A percentile compares a stretch with the other conserved stretches of the same genome.
Evolutionary conservation across 202 grass and related monocot genomes (phyloP).

Genomic region (Dendrocalamus latiflorus): DNA sequence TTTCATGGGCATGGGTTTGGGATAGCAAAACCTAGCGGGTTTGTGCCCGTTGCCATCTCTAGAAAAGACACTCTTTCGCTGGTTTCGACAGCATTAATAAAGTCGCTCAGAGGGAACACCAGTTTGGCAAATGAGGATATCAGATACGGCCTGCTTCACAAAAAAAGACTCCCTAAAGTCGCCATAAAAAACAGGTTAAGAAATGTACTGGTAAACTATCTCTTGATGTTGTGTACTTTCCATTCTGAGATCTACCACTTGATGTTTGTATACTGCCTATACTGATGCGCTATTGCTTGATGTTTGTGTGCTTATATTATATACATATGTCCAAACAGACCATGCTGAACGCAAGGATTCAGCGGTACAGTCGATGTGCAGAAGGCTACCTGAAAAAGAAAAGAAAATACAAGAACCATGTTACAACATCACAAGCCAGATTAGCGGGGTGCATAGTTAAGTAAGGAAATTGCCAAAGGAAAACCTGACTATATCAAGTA

Average conservation of each 20-base stretch:
- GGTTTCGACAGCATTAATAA: no score
- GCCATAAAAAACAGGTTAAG: no score
- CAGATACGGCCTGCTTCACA: background rate
- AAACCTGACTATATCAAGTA: background rate
- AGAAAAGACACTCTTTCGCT: no score
- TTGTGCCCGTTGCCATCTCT: no score
- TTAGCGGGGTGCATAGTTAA: background rate
- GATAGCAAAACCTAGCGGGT: no score
- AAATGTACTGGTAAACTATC: background rate
- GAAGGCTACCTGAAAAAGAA: conserved; percentile 8
- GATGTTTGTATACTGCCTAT: background rate
- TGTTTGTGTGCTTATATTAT: background rate
- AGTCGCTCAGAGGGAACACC: no score
- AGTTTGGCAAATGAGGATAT: no score
- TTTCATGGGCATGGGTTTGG: no score
- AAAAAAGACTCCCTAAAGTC: background rate
- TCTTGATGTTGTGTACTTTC: background rate
- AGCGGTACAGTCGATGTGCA: background rate
- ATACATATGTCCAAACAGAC: background rate
- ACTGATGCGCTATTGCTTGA: background rate
- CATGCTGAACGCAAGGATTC: no score
- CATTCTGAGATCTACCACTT: background rate
- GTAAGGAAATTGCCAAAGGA: background rate
- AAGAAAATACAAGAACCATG: background rate
- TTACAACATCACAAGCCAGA: background rate